Percentiles rank a stretch among this genome's conserved stretches.
Evolutionary conservation across 129 eudicot genomes (phyloP).

Genomic region (Helianthus tuberosus): DNA sequence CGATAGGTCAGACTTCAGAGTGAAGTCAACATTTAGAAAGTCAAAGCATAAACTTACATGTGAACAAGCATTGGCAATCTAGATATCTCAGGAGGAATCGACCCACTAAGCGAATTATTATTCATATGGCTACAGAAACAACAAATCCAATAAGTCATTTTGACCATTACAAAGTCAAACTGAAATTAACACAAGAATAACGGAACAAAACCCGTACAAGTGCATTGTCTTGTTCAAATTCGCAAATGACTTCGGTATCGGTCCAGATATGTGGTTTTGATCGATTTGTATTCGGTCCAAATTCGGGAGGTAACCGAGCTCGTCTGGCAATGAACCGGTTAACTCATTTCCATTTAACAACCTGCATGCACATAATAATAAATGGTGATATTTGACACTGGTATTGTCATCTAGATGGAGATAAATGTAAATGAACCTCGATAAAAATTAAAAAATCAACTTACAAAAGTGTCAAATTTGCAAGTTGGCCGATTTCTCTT

Average conservation of each 20-base stretch:
- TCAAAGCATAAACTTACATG: constrained; percentile 60
- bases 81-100: constrained; percentile 80
- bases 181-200: neutral
- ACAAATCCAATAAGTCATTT: constrained; percentile 22
- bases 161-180: constrained; percentile 6
- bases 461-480: constrained; percentile 61
- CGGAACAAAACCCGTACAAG: constrained; percentile 52
- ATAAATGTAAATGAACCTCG: constrained; percentile 12
- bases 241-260: constrained; percentile 73
- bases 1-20: constrained; percentile 11
- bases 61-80: constrained; percentile 73
- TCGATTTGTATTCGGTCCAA: constrained; percentile 89
- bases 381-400: neutral
- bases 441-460: constrained; percentile 27
- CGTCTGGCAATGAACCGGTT: constrained; percentile 80
- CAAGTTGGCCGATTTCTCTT: constrained; percentile 64
- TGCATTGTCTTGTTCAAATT: constrained; percentile 71
- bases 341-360: constrained; percentile 81
- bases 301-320: constrained; percentile 73
- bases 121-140: constrained; percentile 81
- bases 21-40: constrained; percentile 1
- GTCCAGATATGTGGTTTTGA: constrained; percentile 79
- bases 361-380: constrained; percentile 51
- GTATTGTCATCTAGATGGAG: constrained; percentile 2
- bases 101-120: constrained; percentile 89